Conservation (phyloP, 2,329 filamentous ascomycete species). For the Microascus cirrosus region DNA sequence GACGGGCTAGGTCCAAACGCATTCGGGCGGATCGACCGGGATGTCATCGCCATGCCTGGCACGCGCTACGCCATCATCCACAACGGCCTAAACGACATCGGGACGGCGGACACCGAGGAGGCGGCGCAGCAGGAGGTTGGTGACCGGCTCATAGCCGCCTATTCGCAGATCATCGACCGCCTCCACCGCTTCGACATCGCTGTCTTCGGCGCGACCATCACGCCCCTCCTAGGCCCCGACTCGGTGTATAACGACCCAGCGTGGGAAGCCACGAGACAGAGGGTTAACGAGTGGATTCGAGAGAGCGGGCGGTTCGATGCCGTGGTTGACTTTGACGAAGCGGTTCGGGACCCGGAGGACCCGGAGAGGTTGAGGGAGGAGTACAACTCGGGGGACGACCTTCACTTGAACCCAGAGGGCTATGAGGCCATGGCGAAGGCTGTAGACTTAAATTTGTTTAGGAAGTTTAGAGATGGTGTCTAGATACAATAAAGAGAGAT, state of each 20-base stretch:
- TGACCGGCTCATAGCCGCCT: slow-evolving; percentile 38
- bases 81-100: slow-evolving; percentile 56
- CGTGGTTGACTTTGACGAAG: slow-evolving; percentile 49
- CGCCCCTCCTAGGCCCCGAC: slow-evolving; percentile 27
- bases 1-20: slow-evolving; percentile 50
- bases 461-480: slow-evolving; percentile 12
- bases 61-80: slow-evolving; percentile 47
- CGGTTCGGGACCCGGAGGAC: slow-evolving; percentile 34
- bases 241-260: slow-evolving; percentile 38
- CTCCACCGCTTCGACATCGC: slow-evolving; percentile 40
- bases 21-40: slow-evolving; percentile 44
- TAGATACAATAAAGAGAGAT: neutral
- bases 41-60: slow-evolving; percentile 44
- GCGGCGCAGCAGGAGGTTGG: slow-evolving; percentile 31
- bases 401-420: slow-evolving; percentile 45
- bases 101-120: slow-evolving; percentile 29
- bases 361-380: slow-evolving; percentile 22
- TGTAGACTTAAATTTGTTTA: slow-evolving; percentile 41
- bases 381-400: slow-evolving; percentile 47
- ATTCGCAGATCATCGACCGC: slow-evolving; percentile 41
- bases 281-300: slow-evolving; percentile 49
- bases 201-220: slow-evolving; percentile 46
- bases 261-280: slow-evolving; percentile 40
- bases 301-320: slow-evolving; percentile 42
- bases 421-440: slow-evolving; percentile 43